Base-by-base conservation (phyloP, 257 asterid genomes). In the Ocimum tenuiflorum region DNA sequence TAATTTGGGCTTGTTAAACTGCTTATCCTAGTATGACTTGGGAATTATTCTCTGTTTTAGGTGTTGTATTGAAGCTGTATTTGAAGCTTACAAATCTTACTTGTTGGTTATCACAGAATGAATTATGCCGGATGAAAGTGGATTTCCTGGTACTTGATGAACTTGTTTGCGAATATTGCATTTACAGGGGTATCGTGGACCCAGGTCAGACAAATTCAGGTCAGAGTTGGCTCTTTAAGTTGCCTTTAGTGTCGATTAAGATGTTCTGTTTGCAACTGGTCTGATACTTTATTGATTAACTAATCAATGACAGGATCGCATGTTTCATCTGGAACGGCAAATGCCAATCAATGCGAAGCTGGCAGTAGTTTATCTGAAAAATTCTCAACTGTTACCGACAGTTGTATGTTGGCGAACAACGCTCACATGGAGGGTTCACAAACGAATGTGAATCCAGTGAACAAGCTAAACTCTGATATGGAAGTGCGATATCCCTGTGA, bases 131-230 rank as follows among this genome's bases (percentile, higher is more conserved):
- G 72, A 88, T 82, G 95, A 85, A 82, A 72, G 50, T 90, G 78
- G 85, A 94, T 72, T 74, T 66, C 23, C 75, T 92, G 11, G 55
- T 86, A 65, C 85, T 94, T 75, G 99, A 94, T 77, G 96, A 88
- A 74, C 95, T 94, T 78, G 88, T 94, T 69, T 95, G 60, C 7
- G 99, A 94, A 80, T 90, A 90, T 70, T 94, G 99, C 74, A 70
- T 94, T 70, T 94, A 90, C 68, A 79, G 97, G 84, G 99, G 97
- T 41, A 84, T 94, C 18, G 86, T 88, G 73, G 90, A 83, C 81
- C 74, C 83, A 59, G 71, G 62, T 70, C 67, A 70, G 19, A 58
- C 68, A 12, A 69, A 52, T 65, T 42, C 84, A 51, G 86, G 97
- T 83, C 73, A 68, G 63, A 77, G 41, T 57, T 45, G 55, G 43